Conservation (phyloP, 2,329 filamentous ascomycete species). For the Mollisiaceae sp. region DNA sequence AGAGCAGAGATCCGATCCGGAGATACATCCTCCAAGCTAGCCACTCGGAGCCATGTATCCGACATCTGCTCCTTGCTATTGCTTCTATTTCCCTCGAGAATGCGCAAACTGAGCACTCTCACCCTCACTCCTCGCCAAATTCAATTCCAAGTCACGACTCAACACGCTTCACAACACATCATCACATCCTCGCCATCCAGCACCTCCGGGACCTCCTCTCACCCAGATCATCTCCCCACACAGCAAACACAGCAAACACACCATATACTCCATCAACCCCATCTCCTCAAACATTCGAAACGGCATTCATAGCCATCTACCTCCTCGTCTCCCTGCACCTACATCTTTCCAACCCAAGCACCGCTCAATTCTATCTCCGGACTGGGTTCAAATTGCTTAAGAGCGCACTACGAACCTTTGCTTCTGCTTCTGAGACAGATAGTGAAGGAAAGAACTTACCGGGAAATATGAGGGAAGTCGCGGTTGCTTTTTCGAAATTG, state of each 20-base stretch:
- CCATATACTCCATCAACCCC: no score
- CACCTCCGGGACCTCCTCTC: background rate
- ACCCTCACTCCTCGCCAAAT: no score
- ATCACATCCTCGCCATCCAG: no score
- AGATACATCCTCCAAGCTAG: constrained; percentile 20
- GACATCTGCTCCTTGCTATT: constrained; percentile 20
- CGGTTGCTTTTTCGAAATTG: constrained; percentile 19
- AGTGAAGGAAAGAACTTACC: constrained; percentile 6
- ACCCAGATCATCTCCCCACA: background rate
- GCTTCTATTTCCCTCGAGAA: constrained; percentile 14
- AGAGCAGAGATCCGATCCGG: constrained; percentile 17
- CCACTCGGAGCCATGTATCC: constrained; percentile 22
- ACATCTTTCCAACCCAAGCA: constrained; percentile 8
- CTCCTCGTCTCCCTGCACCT: constrained; percentile 23
- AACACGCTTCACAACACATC: no score
- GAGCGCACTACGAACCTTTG: constrained; percentile 14
- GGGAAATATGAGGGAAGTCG: constrained; percentile 14
- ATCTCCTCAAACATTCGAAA: constrained; percentile 17
- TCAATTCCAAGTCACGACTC: no score
- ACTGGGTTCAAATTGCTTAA: constrained; percentile 20
- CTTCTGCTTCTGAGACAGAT: background rate
- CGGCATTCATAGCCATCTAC: constrained; percentile 22
- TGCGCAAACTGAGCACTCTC: background rate
- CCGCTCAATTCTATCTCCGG: constrained; percentile 21
- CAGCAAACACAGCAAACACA: background rate